Conservation (phyloP, 2,329 filamentous ascomycete species). For the Fusarium protoensiforme region DNA sequence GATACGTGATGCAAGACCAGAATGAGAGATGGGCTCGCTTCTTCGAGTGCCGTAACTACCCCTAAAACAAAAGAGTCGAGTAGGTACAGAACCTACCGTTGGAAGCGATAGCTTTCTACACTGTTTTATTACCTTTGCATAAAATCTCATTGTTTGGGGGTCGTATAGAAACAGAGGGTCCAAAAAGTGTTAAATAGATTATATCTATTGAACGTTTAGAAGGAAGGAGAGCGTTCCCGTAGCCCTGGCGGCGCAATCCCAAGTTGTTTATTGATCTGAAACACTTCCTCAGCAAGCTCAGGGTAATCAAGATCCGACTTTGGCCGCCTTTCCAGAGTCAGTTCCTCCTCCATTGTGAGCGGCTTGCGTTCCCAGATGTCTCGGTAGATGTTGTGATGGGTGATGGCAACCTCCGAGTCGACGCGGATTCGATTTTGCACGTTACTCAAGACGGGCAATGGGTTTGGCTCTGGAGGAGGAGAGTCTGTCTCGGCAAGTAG, state of each 20-base stretch:
- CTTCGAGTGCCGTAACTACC: no score
- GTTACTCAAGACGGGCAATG: conserved; percentile 12
- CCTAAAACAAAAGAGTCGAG: no score
- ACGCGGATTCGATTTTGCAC: conserved; percentile 18
- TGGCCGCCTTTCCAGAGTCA: conserved; percentile 10
- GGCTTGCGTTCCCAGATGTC: conserved; percentile 28
- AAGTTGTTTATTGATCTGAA: conserved; percentile 2
- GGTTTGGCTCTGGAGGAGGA: not conserved
- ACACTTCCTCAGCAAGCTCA: conserved; percentile 7
- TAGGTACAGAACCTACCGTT: no score
- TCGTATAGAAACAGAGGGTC: no score
- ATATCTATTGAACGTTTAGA: not conserved
- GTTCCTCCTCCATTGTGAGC: not conserved
- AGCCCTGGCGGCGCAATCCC: not conserved
- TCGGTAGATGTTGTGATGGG: conserved; percentile 15
- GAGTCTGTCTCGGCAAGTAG: conserved; percentile 1
- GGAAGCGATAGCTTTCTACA: no score
- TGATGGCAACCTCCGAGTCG: conserved; percentile 13
- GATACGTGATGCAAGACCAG: no score
- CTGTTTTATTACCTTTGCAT: no score
- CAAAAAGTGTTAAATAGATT: no score
- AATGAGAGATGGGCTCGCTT: no score
- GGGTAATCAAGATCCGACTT: conserved; percentile 25
- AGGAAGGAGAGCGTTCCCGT: not conserved
- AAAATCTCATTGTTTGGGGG: no score